Evolutionary conservation across 371 early-diverging fungal genomes (phyloP), one percentile per base, ranked within the genome.

Genomic region (Rhizomucor pusillus): DNA sequence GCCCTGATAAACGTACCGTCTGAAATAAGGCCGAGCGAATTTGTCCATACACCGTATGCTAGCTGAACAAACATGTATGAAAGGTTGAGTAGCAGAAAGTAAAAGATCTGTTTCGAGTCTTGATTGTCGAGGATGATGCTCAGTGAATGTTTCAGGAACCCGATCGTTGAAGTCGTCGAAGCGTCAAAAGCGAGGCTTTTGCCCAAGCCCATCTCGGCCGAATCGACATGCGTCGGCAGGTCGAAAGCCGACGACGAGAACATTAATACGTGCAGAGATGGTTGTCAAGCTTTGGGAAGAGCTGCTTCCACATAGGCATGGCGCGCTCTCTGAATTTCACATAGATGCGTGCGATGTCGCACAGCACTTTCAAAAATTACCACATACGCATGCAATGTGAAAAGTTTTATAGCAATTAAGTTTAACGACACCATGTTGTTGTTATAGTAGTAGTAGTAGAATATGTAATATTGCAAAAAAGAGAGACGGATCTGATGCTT

Each of bases 51-150:
- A 35, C 95, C 96, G 57, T 94, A 95, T 11, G 90, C 69, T 46
- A 93, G 76, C 71, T 95, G 95, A 16, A 97, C 90, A 66, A 90
- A 84, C 88, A 94, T 95, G 62, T 94, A 96, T 3, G 87, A 82
- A n/a, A 97, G 70, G 69, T 97, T 97, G 52, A 97, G 81, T 16
- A 90, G 60, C 54, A 97, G 67, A 64, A 97, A 97, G 67, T 89
- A 89, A 65, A 94, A 93, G 52, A 97, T 93, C 66, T 91, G 92
- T 51, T 91, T 87, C 19, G 95, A 90, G 44, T 91, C 90, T 46
- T 74, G 74, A 61, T 75, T 78, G n/a, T 73, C 77, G 24, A 86
- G 56, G 29, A 88, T 86, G 33, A 80, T 79, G 51, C 71, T 75
- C 43, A 87, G 33, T 1, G 76, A 76, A 41, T 72, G 70, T 41